Base-by-base conservation (phyloP, 2,329 filamentous ascomycete genomes). In the Penicillium sp. region DNA sequence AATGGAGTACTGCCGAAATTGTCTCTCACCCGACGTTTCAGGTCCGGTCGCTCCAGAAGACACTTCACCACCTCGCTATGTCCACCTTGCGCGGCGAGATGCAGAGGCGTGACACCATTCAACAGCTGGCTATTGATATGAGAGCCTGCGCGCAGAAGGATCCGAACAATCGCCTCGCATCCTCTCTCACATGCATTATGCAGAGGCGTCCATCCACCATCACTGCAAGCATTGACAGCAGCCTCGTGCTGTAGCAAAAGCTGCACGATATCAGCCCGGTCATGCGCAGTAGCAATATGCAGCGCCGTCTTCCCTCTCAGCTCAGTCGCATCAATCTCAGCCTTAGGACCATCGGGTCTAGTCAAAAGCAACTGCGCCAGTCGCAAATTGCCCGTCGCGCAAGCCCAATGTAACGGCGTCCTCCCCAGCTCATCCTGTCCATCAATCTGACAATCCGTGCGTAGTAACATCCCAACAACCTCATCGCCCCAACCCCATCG, bases 391-490 rank as follows among this genome's bases (percentile, higher is more conserved):
- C 76, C 76, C 36, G 78, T 79, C 20, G 75, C 77, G 28, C 77
- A 79, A 1, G 79, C 78, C 78, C 78, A 81, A 49, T 81, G 72
- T 34, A 82, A 60, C 2, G 79, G 75, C 24, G 76, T 78, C 10
- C 79, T 70, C 8, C 74, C 74, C 18, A 75, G 59, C 42, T 69
- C 68, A 56, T 77, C 74, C 23, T 66, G 64, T 0, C 67, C 69
- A 50, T 74, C 71, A 24, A 76, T 59, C 9, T 61, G 55, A 47
- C 71, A 70, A 18, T 65, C 59, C 4, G 67, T 69, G 16, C 59
- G 54, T 38, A 76, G 51, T 29, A 77, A 49, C 40, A 72, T 45
- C 13, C 64, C 59, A 14, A 76, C 66, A 14, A 74, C 69, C 48
- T 74, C 68, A 24, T 71, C 62, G 1, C 69, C 72, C 74, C 74